phyloP scores from a whole-genome alignment of 257 asterid species.

The Rubia yunnanensis region DNA sequence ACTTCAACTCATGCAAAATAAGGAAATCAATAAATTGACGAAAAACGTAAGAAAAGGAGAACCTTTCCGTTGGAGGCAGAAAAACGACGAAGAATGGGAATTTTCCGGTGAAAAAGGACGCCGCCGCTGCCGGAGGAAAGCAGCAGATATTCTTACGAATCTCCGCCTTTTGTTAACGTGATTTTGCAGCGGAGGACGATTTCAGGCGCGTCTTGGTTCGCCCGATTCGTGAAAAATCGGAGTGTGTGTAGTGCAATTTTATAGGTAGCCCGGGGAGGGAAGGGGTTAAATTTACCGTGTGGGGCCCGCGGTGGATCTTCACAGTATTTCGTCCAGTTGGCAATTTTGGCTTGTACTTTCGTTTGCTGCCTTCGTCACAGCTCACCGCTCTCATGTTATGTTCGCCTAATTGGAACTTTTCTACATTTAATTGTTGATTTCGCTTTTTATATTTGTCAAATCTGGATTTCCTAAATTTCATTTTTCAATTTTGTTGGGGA shows the following conservation, averaged over 20 bases:
- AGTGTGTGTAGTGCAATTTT: neutral
- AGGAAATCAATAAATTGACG: neutral
- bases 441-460: neutral
- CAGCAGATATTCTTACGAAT: too few species aligned
- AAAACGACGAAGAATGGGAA: neutral
- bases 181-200: neutral
- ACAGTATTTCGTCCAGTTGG: neutral
- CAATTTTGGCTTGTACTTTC: neutral
- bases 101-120: constrained; percentile 35
- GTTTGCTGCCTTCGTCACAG: neutral
- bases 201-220: too few species aligned
- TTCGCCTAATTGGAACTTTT: neutral
- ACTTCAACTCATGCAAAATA: neutral
- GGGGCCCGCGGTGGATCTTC: neutral
- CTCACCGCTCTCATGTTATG: neutral
- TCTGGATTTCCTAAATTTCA: neutral
- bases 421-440: neutral
- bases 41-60: neutral
- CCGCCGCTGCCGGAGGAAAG: constrained; percentile 27
- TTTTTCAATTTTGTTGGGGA: too few species aligned
- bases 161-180: neutral
- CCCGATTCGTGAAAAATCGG: neutral
- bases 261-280: neutral
- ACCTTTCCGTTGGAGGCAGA: neutral
- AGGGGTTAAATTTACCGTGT: neutral